Evolutionary conservation across 495 filamentous ascomycete species (phyloP).

Genomic region (Parachaetomium inaequale): DNA sequence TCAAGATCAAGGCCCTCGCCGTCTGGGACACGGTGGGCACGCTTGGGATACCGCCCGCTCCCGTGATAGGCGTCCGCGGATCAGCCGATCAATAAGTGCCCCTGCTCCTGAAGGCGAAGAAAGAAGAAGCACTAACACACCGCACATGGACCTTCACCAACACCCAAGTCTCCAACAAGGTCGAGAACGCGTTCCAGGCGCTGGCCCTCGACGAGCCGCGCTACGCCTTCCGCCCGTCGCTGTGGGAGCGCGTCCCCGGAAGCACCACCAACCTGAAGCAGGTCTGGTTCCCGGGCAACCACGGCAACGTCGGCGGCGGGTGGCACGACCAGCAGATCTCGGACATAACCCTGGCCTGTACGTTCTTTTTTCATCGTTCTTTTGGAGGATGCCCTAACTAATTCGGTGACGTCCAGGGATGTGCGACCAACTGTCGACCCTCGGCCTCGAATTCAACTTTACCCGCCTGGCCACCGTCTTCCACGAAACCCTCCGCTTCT

Average conservation of each 20-base stretch:
- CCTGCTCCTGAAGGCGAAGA: background rate
- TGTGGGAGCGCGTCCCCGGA: slow-evolving; percentile 49
- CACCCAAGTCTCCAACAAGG: slow-evolving; percentile 50
- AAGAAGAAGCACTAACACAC: slow-evolving; percentile 4
- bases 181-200: slow-evolving; percentile 69
- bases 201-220: slow-evolving; percentile 68
- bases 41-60: slow-evolving; percentile 34
- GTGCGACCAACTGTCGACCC: slow-evolving; percentile 35
- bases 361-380: background rate
- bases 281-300: slow-evolving; percentile 67
- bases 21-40: slow-evolving; percentile 43
- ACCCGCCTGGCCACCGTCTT: slow-evolving; percentile 27
- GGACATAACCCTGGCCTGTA: slow-evolving; percentile 34
- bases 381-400: background rate
- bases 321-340: slow-evolving; percentile 37
- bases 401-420: slow-evolving; percentile 23
- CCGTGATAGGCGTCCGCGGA: slow-evolving; percentile 34
- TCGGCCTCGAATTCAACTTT: slow-evolving; percentile 37
- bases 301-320: slow-evolving; percentile 60
- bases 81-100: slow-evolving; percentile 33
- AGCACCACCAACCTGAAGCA: slow-evolving; percentile 52
- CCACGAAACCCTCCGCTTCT: slow-evolving; percentile 27
- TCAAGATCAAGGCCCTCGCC: slow-evolving; percentile 38
- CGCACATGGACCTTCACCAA: slow-evolving; percentile 50
- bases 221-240: slow-evolving; percentile 56